Percentiles rank a stretch among this genome's conserved stretches.
Evolutionary conservation across 371 early-diverging fungal genomes (phyloP).

Genomic region (Mortierella sp.): DNA sequence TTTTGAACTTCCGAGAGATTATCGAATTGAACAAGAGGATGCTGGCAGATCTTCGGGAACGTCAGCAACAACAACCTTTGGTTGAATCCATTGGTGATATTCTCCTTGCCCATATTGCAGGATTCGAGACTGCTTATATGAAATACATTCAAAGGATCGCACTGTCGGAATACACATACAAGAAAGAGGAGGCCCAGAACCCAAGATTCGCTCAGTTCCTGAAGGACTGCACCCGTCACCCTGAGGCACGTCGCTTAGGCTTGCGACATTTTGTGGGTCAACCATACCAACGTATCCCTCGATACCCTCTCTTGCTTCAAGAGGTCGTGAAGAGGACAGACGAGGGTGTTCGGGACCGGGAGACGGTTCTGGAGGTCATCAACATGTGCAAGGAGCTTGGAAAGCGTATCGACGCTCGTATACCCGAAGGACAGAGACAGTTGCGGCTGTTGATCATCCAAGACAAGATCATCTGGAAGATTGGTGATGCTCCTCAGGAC

Average conservation of each 20-base stretch:
- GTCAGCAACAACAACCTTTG: slow-evolving; percentile 78
- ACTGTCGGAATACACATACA: slow-evolving; percentile 83
- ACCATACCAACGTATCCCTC: slow-evolving; percentile 89
- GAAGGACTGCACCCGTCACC: slow-evolving; percentile 75
- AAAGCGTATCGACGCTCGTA: slow-evolving; percentile 75
- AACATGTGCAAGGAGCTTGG: slow-evolving; percentile 74
- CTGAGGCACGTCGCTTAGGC: slow-evolving; percentile 84
- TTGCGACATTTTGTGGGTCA: slow-evolving; percentile 85
- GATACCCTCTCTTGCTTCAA: slow-evolving; percentile 89
- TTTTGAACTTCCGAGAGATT: slow-evolving; percentile 85
- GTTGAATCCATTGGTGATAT: slow-evolving; percentile 91
- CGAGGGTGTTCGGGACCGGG: slow-evolving; percentile 79
- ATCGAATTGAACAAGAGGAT: slow-evolving; percentile 73
- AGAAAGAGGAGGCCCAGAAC: slow-evolving; percentile 80
- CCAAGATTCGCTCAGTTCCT: slow-evolving; percentile 79
- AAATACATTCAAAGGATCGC: slow-evolving; percentile 89
- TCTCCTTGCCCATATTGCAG: slow-evolving; percentile 74
- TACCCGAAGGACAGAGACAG: slow-evolving; percentile 82
- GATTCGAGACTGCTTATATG: slow-evolving; percentile 81
- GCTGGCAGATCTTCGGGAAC: slow-evolving; percentile 67
- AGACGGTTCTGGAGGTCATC: slow-evolving; percentile 67
- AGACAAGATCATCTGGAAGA: slow-evolving; percentile 62
- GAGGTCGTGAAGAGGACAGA: slow-evolving; percentile 87
- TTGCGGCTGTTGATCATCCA: slow-evolving; percentile 68
- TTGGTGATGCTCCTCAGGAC: slow-evolving; percentile 65